Evolutionary conservation across 495 filamentous ascomycete species (phyloP).

Genomic region (Tuber microsphaerosporum): DNA sequence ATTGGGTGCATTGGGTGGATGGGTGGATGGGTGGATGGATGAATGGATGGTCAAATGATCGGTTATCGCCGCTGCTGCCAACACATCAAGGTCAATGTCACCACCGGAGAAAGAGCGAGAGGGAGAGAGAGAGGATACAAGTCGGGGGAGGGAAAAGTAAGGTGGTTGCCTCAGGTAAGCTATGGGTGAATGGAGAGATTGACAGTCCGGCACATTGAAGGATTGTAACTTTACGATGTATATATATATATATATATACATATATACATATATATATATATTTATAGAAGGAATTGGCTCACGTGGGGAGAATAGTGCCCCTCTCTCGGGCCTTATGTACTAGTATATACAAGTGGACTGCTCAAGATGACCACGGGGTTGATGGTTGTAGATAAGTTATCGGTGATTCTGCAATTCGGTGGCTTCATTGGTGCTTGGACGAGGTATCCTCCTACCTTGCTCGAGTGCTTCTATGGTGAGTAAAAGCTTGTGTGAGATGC

Average conservation of each 20-base stretch:
- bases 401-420: background rate
- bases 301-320: background rate
- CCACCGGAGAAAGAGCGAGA: background rate
- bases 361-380: background rate
- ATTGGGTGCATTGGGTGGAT: background rate
- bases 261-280: background rate
- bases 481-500: background rate
- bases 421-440: background rate
- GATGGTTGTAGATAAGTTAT: background rate
- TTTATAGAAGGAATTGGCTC: background rate
- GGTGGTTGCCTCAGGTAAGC: background rate
- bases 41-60: constrained; percentile 3
- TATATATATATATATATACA: background rate
- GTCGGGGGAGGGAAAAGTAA: background rate
- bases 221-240: background rate
- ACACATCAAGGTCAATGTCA: background rate
- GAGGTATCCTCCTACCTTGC: too few species aligned
- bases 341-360: background rate
- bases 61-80: constrained; percentile 2
- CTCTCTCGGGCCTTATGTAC: background rate
- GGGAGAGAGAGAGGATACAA: background rate
- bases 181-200: background rate
- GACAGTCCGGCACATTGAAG: background rate
- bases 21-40: background rate
- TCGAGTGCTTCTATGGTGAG: background rate